A percentile compares a stretch with the other conserved stretches of the same genome.
phyloP scores from a whole-genome alignment of 1,284 basidiomycete species.

The Trametes sp. region DNA sequence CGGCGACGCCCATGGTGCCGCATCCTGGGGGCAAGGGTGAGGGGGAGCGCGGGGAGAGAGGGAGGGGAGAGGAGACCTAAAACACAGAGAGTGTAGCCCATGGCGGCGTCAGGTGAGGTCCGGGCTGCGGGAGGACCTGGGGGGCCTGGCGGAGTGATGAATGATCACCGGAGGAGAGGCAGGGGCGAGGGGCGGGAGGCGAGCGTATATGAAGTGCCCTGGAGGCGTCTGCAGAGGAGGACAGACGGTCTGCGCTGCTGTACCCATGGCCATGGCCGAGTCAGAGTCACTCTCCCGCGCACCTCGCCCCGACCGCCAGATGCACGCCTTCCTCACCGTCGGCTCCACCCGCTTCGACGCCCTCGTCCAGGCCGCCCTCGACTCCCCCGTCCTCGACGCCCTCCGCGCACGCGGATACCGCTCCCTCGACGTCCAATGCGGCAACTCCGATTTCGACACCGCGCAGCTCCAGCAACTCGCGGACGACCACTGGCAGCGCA shows the following conservation, averaged over 20 bases:
- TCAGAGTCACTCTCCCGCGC: conserved; percentile 20
- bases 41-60: conserved; percentile 20
- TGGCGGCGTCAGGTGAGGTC: conserved; percentile 37
- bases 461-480: conserved; percentile 30
- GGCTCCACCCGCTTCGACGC: conserved; percentile 90
- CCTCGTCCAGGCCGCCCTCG: conserved; percentile 73
- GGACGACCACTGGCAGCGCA: conserved; percentile 39
- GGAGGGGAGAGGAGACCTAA: conserved; percentile 49
- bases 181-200: not conserved
- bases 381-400: conserved; percentile 58
- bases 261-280: conserved; percentile 12
- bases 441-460: conserved; percentile 50
- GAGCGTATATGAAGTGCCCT: conserved; percentile 11
- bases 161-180: conserved; percentile 19
- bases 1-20: conserved; percentile 98
- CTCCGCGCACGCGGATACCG: conserved; percentile 65
- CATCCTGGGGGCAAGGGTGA: conserved; percentile 68
- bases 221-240: not conserved
- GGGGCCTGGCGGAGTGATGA: conserved; percentile 17
- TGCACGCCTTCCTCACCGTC: conserved; percentile 85
- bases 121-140: too few species aligned
- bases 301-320: conserved; percentile 37
- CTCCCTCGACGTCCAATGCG: conserved; percentile 77
- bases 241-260: not conserved
- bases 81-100: conserved; percentile 71